phyloP scores from a whole-genome alignment of 106 monocot genomes.

The Alisma plantagoaquatica region DNA sequence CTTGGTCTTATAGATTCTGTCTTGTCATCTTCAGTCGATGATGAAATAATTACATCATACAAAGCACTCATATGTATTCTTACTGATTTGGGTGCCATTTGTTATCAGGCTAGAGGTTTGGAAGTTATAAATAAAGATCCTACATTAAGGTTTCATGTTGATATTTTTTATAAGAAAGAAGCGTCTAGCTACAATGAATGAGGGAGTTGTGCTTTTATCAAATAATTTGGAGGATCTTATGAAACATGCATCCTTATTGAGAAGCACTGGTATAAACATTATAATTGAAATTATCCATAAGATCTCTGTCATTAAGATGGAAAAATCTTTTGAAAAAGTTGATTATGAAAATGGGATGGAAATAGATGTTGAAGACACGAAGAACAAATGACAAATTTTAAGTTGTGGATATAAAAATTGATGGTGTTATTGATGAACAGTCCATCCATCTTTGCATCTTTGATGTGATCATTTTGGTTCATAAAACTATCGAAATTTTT shows the following conservation, averaged over 20 bases:
- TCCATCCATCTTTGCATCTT: slow-evolving; percentile 79
- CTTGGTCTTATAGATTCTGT: slow-evolving; percentile 80
- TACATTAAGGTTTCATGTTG: slow-evolving; percentile 63
- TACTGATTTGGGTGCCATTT: slow-evolving; percentile 95
- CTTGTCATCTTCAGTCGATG: slow-evolving; percentile 59
- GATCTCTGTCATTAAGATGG: slow-evolving; percentile 52
- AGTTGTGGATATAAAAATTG: slow-evolving; percentile 41
- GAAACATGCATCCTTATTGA: slow-evolving; percentile 82
- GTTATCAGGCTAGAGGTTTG: slow-evolving; percentile 75
- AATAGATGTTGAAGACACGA: slow-evolving; percentile 61
- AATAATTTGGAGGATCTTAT: slow-evolving; percentile 96
- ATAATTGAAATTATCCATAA: slow-evolving; percentile 83
- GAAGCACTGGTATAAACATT: slow-evolving; percentile 77
- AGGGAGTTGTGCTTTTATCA: slow-evolving; percentile 93
- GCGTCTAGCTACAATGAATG: slow-evolving; percentile 94
- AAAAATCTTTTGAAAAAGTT: slow-evolving; percentile 21
- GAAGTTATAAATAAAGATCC: slow-evolving; percentile 70
- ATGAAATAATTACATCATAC: slow-evolving; percentile 71
- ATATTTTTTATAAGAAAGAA: slow-evolving; percentile 78
- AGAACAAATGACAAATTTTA: slow-evolving; percentile 61
- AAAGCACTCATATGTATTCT: slow-evolving; percentile 94
- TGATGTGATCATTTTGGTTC: slow-evolving; percentile 91
- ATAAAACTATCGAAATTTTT: slow-evolving; percentile 82
- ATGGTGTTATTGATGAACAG: slow-evolving; percentile 69
- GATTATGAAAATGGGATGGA: slow-evolving; percentile 78